Base-by-base conservation (phyloP, 805 yeast genomes). In the Yarrowia porcina region DNA sequence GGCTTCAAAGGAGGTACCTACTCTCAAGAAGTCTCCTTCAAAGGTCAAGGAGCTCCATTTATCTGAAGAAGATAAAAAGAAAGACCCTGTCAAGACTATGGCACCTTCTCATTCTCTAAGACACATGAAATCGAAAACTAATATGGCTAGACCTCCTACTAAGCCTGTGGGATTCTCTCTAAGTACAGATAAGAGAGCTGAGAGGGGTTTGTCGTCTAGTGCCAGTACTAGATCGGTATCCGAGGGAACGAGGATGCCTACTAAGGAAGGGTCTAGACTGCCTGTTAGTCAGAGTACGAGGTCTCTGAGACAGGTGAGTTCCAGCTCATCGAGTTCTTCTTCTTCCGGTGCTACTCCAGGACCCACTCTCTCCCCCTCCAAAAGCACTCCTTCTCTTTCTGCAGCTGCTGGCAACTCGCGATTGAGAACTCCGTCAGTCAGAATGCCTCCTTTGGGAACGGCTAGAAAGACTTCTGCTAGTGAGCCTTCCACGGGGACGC, bases 121-220 rank as follows among this genome's bases (percentile, higher is more conserved):
- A 8, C 59, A 52, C 44, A 52, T 52, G 59, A 52, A 52, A 15
- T 52, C 59, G 12, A 52, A 52, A 18, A 52, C 59, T 3, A 52
- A 52, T 25, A 52, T 52, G 59, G 17, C 44, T 17, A 25, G 59
- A 36, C 59, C 59, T 1, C 59, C 59, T 10, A 52, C 59, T 6
- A 35, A 23, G 5, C 59, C 59, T 3, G 59, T 52, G 8, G 59
- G 59, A 10, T 52, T 52, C 27, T 36, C 59, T 25, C 44, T 52
- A 9, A 52, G 59, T 18, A 52, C 59, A 23, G 59, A 52, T n/a
- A 25, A 21, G 13, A 21, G 59, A 0, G 42, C 59, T 4, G 59
- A 52, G 2, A n/a, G 59, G 8, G 12, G 33, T 3, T 2, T 27
- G 2, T n/a, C 33, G 2, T 36, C 59, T 2, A 35, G 44, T 35